phyloP scores from a whole-genome alignment of 2,329 filamentous ascomycete genomes.

The Colletotrichum acutatum region DNA sequence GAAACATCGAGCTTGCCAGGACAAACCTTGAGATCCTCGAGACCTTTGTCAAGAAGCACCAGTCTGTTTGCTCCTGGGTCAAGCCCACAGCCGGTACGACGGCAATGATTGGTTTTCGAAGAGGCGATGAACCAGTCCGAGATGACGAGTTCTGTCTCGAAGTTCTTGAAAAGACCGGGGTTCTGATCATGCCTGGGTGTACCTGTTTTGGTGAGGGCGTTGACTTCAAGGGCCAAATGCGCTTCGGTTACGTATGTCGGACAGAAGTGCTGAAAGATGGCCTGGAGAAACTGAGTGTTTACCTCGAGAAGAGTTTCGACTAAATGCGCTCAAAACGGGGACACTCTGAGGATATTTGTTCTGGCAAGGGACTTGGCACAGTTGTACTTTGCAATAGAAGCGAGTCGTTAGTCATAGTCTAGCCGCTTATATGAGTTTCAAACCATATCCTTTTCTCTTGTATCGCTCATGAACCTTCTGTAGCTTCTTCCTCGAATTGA shows the following conservation, averaged over 20 bases:
- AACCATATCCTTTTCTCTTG: background rate
- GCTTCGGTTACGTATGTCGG: constrained; percentile 80
- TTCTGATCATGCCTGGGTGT: constrained; percentile 79
- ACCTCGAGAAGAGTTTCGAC: constrained; percentile 43
- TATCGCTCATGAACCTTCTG: constrained; percentile 32
- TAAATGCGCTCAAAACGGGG: background rate
- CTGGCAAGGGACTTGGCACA: background rate
- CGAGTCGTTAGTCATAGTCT: background rate
- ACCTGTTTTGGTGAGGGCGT: constrained; percentile 74
- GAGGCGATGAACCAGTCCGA: constrained; percentile 71
- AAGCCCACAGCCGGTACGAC: constrained; percentile 84
- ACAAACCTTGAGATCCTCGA: constrained; percentile 74
- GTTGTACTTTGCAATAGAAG: background rate
- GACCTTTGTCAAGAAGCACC: constrained; percentile 72
- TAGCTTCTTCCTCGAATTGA: constrained; percentile 70
- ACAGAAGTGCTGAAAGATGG: constrained; percentile 76
- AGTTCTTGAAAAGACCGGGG: constrained; percentile 74
- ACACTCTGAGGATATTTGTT: background rate
- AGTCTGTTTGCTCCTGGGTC: constrained; percentile 74
- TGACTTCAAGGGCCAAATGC: constrained; percentile 79
- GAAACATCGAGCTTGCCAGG: constrained; percentile 74
- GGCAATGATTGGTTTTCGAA: constrained; percentile 77
- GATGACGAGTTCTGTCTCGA: constrained; percentile 77
- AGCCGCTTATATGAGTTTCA: background rate
- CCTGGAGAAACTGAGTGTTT: constrained; percentile 60